Evolutionary conservation across 2,329 filamentous ascomycete genomes (phyloP), one percentile per base, ranked within the genome.

Genomic region (Colletotrichum sp.): DNA sequence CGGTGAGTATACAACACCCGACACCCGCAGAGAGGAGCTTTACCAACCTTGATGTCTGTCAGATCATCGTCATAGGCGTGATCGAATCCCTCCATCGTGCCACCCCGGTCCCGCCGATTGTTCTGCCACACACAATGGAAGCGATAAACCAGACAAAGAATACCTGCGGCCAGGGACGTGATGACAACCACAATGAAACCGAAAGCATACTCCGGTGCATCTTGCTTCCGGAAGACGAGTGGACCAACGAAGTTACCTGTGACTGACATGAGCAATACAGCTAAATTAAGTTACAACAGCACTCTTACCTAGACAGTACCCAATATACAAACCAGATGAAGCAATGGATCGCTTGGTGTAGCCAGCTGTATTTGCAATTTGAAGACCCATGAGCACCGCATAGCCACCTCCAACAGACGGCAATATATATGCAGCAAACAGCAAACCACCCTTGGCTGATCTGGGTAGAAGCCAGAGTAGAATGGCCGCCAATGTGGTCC

Each of bases 1-100:
- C 12, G 32, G 61, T 57, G 2, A 65, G 26, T 36, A 21, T 57
- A 74, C 6, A 48, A 72, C 18, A n/a, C 24, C 24, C 24, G 24
- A 24, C 24, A 43, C 43, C n/a, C 15, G 18, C n/a, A 36, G 28
- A 57, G 13, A 28, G 28, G 7, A 38, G 21, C 16, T 75, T 60
- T 1, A 72, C 76, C 30, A 63, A 81, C 80, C 74, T 81, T 84
- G 64, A 80, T 84, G 78, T 90, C 88, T 7, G 88, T 90, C 57
- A 89, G 81, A 76, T 89, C 88, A 79, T 90, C 88, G 67, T 90
- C 87, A 72, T 88, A 90, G 1, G 88, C 88, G 78, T 90, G 85
- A 61, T 90, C 88, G 63, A 86, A 90, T 2, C 83, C 87, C 79
- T 90, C 88, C n/a, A 83, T 71, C 12, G 82, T 84, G 4, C 87